Base-by-base conservation (phyloP, 192 early-diverging fungal genomes). In the Obelidium mucronatum region DNA sequence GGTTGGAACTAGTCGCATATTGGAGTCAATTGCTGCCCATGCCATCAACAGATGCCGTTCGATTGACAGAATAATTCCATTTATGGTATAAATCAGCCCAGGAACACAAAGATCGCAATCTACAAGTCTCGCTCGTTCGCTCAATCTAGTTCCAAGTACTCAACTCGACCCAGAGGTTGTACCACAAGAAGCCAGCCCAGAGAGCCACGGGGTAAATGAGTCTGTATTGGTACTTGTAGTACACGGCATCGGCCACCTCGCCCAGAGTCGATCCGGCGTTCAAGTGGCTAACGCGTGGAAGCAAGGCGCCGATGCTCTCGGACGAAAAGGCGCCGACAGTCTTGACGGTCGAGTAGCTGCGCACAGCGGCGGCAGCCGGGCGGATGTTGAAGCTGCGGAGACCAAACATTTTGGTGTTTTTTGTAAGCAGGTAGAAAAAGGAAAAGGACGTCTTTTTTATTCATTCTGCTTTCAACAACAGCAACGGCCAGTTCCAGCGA, bases 161-260 rank as follows among this genome's bases (percentile, higher is more conserved):
- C 34, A 64, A n/a, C 62, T 8, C 17, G 40, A 64, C 58, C 84
- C 84, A 85, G n/a, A 88, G 63, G 63, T 76, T 55, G 73, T 75
- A 84, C 71, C 75, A 88, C 19, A 80, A 60, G 72, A 88, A 79
- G 40, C 76, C 80, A 58, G 76, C 80, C 84, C 84, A 88, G 36
- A 65, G 68, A 55, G 44, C 74, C 31, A 88, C 71, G 51, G 83
- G 84, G 80, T 81, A 86, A 39, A 73, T 31, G 31, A 83, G 77
- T 58, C 83, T 67, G 81, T 84, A 85, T 1, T 54, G 63, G 79
- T 86, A 88, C 73, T 81, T 79, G 59, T 61, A 62, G 80, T 82
- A 88, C 39, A 80, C 26, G 39, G 53, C 74, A 15, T 86, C 84
- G 52, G 51, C 83, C n/a, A 85, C 64, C 71, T 88, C 76, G 48